Conservation (phyloP, 129 eudicot genomes). For the Flaveria sonorensis region DNA sequence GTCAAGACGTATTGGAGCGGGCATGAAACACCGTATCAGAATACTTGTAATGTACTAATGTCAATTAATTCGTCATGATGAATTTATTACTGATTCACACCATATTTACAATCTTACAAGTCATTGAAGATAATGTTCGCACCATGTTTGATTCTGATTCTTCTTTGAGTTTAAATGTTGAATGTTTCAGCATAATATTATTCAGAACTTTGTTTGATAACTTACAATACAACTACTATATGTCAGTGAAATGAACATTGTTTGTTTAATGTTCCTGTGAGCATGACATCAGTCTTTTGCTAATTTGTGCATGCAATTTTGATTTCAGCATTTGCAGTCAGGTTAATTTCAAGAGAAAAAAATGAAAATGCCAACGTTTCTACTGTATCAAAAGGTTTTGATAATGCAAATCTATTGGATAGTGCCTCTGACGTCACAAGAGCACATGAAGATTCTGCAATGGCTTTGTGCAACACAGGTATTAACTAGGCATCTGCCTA, state of each 20-base stretch:
- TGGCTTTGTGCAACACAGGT: slow-evolving; percentile 46
- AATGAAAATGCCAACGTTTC: slow-evolving; percentile 47
- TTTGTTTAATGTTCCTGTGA: background rate
- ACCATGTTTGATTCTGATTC: background rate
- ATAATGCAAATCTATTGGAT: slow-evolving; percentile 33
- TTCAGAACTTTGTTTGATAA: background rate
- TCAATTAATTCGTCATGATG: background rate
- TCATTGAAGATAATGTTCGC: background rate
- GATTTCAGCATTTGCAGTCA: slow-evolving; percentile 65
- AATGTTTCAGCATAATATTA: background rate
- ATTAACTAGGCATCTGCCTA: background rate
- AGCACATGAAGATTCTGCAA: slow-evolving; percentile 35
- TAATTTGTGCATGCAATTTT: slow-evolving; percentile 14
- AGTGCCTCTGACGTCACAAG: slow-evolving; percentile 37
- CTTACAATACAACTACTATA: background rate
- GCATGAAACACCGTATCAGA: background rate
- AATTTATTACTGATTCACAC: background rate
- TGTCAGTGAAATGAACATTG: background rate
- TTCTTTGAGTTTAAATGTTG: background rate
- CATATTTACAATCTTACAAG: background rate
- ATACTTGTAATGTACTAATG: background rate
- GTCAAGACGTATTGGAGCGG: background rate
- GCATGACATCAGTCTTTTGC: slow-evolving; percentile 4
- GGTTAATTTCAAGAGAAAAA: slow-evolving; percentile 48
- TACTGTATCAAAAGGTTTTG: slow-evolving; percentile 46